Evolutionary conservation across 2,329 filamentous ascomycete genomes (phyloP).

Genomic region (Emmonsia crescens): DNA sequence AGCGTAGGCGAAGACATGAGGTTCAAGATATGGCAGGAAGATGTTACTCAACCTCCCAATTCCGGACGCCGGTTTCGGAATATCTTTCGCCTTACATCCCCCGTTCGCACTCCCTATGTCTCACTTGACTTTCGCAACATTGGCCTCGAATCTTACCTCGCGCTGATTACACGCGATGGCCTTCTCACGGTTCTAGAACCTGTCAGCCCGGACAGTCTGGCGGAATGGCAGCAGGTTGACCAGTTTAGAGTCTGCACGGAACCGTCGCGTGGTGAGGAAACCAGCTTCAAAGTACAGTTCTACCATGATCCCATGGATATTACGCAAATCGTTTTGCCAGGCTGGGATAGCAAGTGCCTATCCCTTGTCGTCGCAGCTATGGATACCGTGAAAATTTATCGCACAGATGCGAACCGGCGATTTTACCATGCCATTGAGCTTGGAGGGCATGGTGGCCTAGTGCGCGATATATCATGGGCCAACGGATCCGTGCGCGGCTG

Average conservation of each 20-base stretch:
- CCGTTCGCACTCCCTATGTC: conserved; percentile 58
- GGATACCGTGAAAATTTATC: conserved; percentile 71
- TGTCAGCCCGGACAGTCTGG: conserved; percentile 68
- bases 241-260: conserved; percentile 61
- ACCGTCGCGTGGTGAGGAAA: conserved; percentile 71
- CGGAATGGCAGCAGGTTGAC: conserved; percentile 65
- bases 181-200: conserved; percentile 73
- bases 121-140: conserved; percentile 82
- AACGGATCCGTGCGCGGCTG: conserved; percentile 82
- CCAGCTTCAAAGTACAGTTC: conserved; percentile 74
- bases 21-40: conserved; percentile 88
- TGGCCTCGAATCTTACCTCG: conserved; percentile 72
- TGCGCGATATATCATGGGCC: conserved; percentile 85
- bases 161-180: conserved; percentile 73
- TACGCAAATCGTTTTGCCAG: conserved; percentile 67
- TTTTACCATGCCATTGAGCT: conserved; percentile 80
- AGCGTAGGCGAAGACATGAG: conserved; percentile 83
- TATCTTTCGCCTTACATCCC: conserved; percentile 50
- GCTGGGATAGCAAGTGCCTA: conserved; percentile 68
- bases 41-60: conserved; percentile 63
- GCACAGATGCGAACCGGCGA: conserved; percentile 61
- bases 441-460: conserved; percentile 60
- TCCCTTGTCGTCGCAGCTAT: conserved; percentile 78
- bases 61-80: conserved; percentile 70
- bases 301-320: conserved; percentile 66